phyloP scores from a whole-genome alignment of 352 stramenopile genomes.

The Pythium dissimile region DNA sequence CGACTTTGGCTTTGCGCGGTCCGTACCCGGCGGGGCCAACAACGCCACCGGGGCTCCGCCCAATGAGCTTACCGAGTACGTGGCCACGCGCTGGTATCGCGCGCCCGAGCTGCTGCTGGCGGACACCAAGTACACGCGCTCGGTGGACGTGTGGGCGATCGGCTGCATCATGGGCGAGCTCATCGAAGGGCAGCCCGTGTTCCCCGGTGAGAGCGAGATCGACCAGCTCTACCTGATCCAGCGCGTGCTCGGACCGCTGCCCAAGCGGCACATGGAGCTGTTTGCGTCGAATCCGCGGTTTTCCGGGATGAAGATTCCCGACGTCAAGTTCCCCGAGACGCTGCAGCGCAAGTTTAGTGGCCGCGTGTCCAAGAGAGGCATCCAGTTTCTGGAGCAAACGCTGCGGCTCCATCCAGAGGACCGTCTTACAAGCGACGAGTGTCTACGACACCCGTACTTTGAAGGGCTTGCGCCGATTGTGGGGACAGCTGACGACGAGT shows the following conservation, averaged over 20 bases:
- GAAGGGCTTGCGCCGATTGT: constrained; percentile 42
- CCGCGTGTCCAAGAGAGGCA: constrained; percentile 77
- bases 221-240: constrained; percentile 99
- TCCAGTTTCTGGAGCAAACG: constrained; percentile 78
- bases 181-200: constrained; percentile 95
- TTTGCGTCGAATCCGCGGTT: constrained; percentile 92
- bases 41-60: constrained; percentile 47
- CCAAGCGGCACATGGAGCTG: constrained; percentile 89
- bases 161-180: constrained; percentile 98
- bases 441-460: constrained; percentile 87
- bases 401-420: constrained; percentile 78
- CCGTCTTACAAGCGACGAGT: constrained; percentile 70
- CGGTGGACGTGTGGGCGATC: constrained; percentile 95
- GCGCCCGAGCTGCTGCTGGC: constrained; percentile 99
- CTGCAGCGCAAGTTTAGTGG: constrained; percentile 89
- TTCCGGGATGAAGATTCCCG: constrained; percentile 90
- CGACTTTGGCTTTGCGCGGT: constrained; percentile 96
- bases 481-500: background rate
- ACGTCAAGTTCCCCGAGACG: constrained; percentile 91
- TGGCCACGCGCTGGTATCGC: constrained; percentile 98
- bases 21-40: constrained; percentile 44
- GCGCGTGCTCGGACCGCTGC: constrained; percentile 96
- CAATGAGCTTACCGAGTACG: constrained; percentile 98
- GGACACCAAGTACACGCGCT: constrained; percentile 97
- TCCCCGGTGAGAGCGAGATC: constrained; percentile 98